These are phyloP conservation scores for Pyrenophora teres DNA, from an alignment of 2,329 filamentous ascomycete species.

Conservation along the genomic window DNA sequence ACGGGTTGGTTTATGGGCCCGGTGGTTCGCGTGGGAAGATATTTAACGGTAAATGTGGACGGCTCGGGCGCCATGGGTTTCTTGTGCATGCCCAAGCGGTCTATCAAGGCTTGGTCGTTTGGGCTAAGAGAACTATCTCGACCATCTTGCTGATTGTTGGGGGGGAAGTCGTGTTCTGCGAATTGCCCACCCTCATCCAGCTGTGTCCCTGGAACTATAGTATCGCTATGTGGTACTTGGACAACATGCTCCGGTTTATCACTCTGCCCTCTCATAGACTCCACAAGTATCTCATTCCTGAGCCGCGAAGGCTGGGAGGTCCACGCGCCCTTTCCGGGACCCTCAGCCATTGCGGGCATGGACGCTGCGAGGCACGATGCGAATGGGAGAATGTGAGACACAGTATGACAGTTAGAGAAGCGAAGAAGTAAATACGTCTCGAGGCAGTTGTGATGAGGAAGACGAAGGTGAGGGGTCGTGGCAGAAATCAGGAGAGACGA, in stretches of 20 bases:
- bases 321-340: constrained; percentile 4
- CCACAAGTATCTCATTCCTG: constrained; percentile 23
- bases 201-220: constrained; percentile 27
- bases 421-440: not conserved
- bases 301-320: constrained; percentile 25
- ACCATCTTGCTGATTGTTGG: not conserved
- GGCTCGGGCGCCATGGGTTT: not conserved
- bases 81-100: constrained; percentile 5
- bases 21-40: not conserved
- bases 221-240: constrained; percentile 28
- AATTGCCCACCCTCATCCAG: not conserved
- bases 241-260: not conserved
- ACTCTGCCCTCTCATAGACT: constrained; percentile 21
- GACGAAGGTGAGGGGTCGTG: not conserved
- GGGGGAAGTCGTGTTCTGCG: not conserved
- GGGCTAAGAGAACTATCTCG: constrained; percentile 4
- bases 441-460: not conserved
- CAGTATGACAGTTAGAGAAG: not conserved
- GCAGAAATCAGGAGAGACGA: constrained; percentile 5
- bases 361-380: not conserved
- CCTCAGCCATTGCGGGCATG: constrained; percentile 19
- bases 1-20: not conserved
- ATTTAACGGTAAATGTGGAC: not conserved
- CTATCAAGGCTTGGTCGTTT: constrained; percentile 1
- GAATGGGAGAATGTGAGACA: not conserved